Evolutionary conservation across 2,329 filamentous ascomycete genomes (phyloP).

Genomic region (Aschersonia sp.): DNA sequence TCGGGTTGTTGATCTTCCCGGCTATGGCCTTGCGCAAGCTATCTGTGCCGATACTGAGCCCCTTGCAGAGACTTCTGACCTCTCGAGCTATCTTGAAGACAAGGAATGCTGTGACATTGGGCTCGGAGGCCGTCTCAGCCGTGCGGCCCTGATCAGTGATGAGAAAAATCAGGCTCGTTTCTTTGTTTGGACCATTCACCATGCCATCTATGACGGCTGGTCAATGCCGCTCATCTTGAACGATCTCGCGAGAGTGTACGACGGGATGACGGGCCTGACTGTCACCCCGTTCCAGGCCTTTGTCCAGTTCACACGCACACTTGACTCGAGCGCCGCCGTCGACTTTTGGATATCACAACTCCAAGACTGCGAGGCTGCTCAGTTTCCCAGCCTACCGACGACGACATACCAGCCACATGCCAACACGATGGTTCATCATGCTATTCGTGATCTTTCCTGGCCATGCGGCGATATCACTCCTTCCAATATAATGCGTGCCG

Average conservation of each 20-base stretch:
- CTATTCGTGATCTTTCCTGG: constrained; percentile 1
- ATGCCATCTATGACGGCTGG: constrained; percentile 39
- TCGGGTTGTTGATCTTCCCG: constrained; percentile 23
- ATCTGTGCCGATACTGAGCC: constrained; percentile 13
- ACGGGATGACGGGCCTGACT: constrained; percentile 4
- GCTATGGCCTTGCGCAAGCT: constrained; percentile 17
- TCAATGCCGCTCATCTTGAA: constrained; percentile 29
- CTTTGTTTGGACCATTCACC: constrained; percentile 29
- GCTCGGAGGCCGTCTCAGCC: constrained; percentile 1
- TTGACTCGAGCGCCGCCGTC: background rate
- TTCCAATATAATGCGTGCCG: constrained; percentile 9
- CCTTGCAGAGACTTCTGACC: background rate
- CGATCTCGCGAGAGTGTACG: constrained; percentile 24
- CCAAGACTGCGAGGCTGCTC: background rate
- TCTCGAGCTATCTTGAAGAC: constrained; percentile 17
- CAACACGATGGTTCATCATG: constrained; percentile 1
- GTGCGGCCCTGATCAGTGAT: constrained; percentile 6
- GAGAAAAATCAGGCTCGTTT: background rate
- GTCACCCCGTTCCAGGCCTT: constrained; percentile 1
- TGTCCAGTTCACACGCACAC: background rate
- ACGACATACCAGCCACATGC: constrained; percentile 1
- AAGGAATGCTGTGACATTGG: constrained; percentile 26
- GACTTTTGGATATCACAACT: background rate
- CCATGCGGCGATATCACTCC: constrained; percentile 3
- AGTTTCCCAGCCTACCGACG: constrained; percentile 3